Percentiles rank a stretch among this genome's conserved stretches.
Evolutionary conservation across 441 rosid species (phyloP).

Genomic region (Geranium incanum): DNA sequence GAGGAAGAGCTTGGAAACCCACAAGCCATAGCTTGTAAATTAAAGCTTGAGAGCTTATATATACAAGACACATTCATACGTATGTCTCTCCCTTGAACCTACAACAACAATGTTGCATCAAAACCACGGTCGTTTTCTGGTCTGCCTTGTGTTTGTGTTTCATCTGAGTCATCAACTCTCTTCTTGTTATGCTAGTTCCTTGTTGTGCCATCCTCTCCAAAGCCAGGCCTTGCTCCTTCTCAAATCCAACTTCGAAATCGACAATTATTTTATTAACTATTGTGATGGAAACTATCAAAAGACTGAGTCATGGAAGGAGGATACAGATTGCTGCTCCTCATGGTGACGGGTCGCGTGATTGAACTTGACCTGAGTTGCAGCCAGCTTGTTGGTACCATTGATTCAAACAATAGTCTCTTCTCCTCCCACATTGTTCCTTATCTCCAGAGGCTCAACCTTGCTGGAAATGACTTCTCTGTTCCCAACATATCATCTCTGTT

Average conservation of each 20-base stretch:
- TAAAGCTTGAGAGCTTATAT: no score
- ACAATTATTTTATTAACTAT: not conserved
- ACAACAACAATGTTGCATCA: no score
- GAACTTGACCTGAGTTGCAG: slow-evolving; percentile 21
- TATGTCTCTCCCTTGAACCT: no score
- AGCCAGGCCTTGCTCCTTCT: not conserved
- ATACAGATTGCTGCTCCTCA: not conserved
- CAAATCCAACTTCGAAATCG: not conserved
- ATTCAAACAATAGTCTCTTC: slow-evolving; percentile 21
- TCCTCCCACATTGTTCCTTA: not conserved
- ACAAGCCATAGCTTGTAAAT: no score
- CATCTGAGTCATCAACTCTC: not conserved
- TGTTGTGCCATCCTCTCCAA: not conserved
- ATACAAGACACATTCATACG: no score
- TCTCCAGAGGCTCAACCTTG: slow-evolving; percentile 12
- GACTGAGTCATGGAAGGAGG: slow-evolving; percentile 5
- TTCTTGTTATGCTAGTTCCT: not conserved
- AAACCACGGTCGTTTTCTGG: no score
- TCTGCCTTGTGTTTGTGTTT: not conserved
- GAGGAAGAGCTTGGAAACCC: no score
- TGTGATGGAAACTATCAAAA: not conserved
- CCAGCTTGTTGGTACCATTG: slow-evolving; percentile 17
- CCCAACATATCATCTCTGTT: slow-evolving; percentile 4
- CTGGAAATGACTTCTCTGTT: slow-evolving; percentile 17
- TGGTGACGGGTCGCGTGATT: slow-evolving; percentile 16